Conservation (phyloP, 306 rosid genomes). For the Prunus kanzakura region DNA sequence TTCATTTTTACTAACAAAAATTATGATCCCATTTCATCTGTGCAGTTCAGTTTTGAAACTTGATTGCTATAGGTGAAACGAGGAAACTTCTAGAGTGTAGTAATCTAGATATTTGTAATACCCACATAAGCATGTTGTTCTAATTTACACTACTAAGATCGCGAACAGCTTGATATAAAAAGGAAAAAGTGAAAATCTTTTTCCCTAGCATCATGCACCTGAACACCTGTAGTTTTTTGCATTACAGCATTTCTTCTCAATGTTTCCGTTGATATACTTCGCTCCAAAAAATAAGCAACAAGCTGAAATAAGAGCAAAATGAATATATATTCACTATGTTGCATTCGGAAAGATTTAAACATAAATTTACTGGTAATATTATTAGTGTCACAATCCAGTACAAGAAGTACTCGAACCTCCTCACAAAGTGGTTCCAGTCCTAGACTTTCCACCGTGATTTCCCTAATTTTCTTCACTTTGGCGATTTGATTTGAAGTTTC, state of each 20-base stretch:
- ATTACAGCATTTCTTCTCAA: conserved; percentile 65
- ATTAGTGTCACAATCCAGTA: neutral
- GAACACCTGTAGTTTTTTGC: conserved; percentile 62
- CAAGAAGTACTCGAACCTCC: conserved; percentile 40
- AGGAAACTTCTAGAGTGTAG: neutral
- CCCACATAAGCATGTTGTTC: conserved; percentile 8
- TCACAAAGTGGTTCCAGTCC: conserved; percentile 78
- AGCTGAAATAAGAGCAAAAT: conserved; percentile 55
- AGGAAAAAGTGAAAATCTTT: neutral
- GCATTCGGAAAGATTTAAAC: conserved; percentile 6
- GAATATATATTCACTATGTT: conserved; percentile 18
- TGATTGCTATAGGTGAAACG: neutral
- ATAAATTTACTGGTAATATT: conserved; percentile 9
- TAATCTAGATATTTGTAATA: conserved; percentile 1
- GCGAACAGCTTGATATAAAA: conserved; percentile 1
- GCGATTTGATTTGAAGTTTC: neutral
- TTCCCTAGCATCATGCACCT: conserved; percentile 46
- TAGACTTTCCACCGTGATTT: conserved; percentile 58
- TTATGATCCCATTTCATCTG: neutral
- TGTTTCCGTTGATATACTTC: conserved; percentile 64
- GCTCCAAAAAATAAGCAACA: conserved; percentile 63
- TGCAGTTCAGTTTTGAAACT: neutral
- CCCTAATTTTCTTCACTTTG: conserved; percentile 43
- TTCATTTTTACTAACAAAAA: neutral
- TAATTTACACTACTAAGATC: conserved; percentile 17